phyloP scores from a whole-genome alignment of 129 eudicot species.

The Heracleum sosnowskyi region DNA sequence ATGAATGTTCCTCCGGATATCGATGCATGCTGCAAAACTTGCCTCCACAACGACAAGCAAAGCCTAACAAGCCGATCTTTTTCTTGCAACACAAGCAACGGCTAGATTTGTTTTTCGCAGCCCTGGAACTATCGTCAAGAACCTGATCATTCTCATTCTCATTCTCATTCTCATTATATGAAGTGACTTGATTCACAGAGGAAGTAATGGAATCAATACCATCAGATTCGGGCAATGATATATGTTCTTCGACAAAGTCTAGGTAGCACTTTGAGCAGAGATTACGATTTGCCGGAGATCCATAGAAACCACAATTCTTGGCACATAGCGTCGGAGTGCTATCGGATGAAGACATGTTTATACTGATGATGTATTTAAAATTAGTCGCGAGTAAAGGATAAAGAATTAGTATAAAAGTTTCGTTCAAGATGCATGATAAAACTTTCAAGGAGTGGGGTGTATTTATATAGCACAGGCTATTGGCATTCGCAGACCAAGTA shows the following conservation, averaged over 20 bases:
- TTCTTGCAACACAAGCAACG: conserved; percentile 56
- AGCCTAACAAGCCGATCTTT: conserved; percentile 50
- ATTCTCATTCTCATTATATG: background rate
- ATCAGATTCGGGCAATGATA: conserved; percentile 11
- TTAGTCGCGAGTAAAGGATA: background rate
- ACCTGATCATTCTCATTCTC: background rate
- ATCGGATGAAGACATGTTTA: background rate
- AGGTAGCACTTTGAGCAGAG: conserved; percentile 67
- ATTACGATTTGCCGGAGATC: conserved; percentile 49
- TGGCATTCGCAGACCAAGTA: too few species aligned
- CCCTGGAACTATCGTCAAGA: background rate
- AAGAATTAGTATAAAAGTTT: background rate
- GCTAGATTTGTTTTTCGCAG: conserved; percentile 23
- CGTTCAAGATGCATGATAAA: background rate
- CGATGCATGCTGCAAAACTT: conserved; percentile 70
- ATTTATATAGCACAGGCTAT: background rate
- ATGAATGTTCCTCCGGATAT: conserved; percentile 20
- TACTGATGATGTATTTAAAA: background rate
- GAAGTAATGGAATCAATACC: conserved; percentile 11
- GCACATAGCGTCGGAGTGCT: conserved; percentile 28
- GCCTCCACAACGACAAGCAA: conserved; percentile 41
- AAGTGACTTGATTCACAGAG: background rate
- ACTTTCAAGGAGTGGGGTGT: background rate
- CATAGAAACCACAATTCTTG: conserved; percentile 83
- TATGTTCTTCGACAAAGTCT: background rate